Evolutionary conservation across 2,329 filamentous ascomycete genomes (phyloP).

Genomic region (Uncinocarpus reesii): DNA sequence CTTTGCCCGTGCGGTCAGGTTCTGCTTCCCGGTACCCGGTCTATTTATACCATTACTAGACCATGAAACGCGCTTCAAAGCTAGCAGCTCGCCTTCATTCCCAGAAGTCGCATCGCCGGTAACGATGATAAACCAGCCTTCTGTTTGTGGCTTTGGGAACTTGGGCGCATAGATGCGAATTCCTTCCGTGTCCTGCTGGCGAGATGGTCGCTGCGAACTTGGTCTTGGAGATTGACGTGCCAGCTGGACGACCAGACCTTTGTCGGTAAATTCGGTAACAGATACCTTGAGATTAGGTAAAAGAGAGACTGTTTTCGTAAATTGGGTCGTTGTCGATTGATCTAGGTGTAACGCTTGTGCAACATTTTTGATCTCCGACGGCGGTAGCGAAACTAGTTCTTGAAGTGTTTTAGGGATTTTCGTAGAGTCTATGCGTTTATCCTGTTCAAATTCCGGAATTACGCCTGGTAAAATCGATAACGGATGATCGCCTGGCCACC

Average conservation of each 20-base stretch:
- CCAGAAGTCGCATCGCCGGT: slow-evolving; percentile 41
- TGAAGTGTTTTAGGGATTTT: slow-evolving; percentile 26
- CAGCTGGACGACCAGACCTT: slow-evolving; percentile 43
- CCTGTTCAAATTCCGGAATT: slow-evolving; percentile 19
- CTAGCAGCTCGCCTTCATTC: slow-evolving; percentile 64
- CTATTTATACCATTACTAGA: slow-evolving; percentile 24
- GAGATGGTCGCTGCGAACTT: not conserved
- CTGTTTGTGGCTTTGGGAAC: slow-evolving; percentile 89
- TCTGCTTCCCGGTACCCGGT: slow-evolving; percentile 15
- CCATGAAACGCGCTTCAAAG: slow-evolving; percentile 81
- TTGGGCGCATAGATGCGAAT: slow-evolving; percentile 70
- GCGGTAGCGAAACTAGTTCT: slow-evolving; percentile 25
- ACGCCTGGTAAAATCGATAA: slow-evolving; percentile 71
- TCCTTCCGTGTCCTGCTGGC: slow-evolving; percentile 50
- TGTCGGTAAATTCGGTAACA: slow-evolving; percentile 50
- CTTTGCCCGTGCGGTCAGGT: slow-evolving; percentile 15
- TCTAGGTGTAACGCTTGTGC: slow-evolving; percentile 25
- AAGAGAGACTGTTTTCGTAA: slow-evolving; percentile 50
- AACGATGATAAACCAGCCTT: slow-evolving; percentile 82
- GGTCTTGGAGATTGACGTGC: slow-evolving; percentile 11
- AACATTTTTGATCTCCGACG: slow-evolving; percentile 21
- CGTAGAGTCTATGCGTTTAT: slow-evolving; percentile 6
- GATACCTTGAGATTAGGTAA: slow-evolving; percentile 61
- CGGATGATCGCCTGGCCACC: slow-evolving; percentile 77
- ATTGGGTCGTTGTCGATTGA: slow-evolving; percentile 22